A percentile compares a stretch with the other conserved stretches of the same genome.
phyloP scores from a whole-genome alignment of 2,329 filamentous ascomycete genomes.

The Cadophora sp. region DNA sequence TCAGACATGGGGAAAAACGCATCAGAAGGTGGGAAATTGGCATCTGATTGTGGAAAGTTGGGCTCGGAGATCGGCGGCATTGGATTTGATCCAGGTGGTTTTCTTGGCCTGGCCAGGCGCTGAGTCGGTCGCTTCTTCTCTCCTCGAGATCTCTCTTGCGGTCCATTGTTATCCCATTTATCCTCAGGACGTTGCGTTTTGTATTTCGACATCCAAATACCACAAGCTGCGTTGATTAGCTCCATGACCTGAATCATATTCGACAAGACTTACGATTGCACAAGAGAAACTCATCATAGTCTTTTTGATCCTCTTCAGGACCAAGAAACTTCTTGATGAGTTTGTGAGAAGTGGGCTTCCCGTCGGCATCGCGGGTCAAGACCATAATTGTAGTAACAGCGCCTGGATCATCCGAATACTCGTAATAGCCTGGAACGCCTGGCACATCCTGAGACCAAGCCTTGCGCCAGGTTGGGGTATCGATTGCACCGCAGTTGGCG shows the following conservation, averaged over 20 bases:
- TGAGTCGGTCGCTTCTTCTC: constrained; percentile 47
- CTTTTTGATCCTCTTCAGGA: constrained; percentile 65
- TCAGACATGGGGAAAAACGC: constrained; percentile 32
- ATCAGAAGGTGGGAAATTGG: constrained; percentile 31
- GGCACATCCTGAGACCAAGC: constrained; percentile 81
- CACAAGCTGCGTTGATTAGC: constrained; percentile 68
- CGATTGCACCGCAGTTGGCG: constrained; percentile 90
- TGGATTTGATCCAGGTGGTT: constrained; percentile 4
- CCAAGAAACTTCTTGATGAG: constrained; percentile 78
- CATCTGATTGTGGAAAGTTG: constrained; percentile 46
- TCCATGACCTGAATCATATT: constrained; percentile 5
- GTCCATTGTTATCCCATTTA: constrained; percentile 67
- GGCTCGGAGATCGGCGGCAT: constrained; percentile 33
- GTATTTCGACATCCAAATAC: constrained; percentile 92
- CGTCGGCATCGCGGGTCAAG: constrained; percentile 66
- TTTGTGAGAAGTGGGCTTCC: constrained; percentile 71
- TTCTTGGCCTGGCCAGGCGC: constrained; percentile 44
- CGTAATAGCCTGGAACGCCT: constrained; percentile 72
- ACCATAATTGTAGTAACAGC: constrained; percentile 77
- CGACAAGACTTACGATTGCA: constrained; percentile 77
- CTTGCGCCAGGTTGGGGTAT: constrained; percentile 95
- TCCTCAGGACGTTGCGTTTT: constrained; percentile 83
- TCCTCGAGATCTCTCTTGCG: constrained; percentile 49
- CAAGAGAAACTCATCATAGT: constrained; percentile 75
- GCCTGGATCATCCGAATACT: constrained; percentile 75